Conservation (phyloP, 177 flowering plant species). For the Vitis hybrid region DNA sequence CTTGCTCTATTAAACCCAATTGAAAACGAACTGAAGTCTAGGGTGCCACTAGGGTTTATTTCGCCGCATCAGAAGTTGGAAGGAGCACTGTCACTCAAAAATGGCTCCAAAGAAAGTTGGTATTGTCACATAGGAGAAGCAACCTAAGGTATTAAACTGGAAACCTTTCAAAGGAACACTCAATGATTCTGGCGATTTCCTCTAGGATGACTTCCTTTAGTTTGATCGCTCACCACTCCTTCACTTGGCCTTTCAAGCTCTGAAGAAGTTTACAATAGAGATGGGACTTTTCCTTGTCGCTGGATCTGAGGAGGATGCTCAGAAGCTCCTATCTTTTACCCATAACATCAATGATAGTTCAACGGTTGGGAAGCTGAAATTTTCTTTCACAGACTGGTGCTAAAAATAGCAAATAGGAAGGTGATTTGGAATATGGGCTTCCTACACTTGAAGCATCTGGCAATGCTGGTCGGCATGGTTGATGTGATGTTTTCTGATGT, state of each 20-base stretch:
- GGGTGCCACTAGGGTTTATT: too few species aligned
- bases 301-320: conserved; percentile 88
- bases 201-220: conserved; percentile 62
- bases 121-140: conserved; percentile 89
- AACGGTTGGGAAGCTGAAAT: conserved; percentile 46
- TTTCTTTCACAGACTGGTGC: too few species aligned
- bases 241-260: conserved; percentile 87
- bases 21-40: too few species aligned
- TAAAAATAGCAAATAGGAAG: too few species aligned
- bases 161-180: conserved; percentile 74
- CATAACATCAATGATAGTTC: conserved; percentile 48
- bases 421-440: too few species aligned
- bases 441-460: too few species aligned
- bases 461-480: too few species aligned
- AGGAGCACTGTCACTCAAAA: too few species aligned
- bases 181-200: conserved; percentile 46
- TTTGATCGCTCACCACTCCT: conserved; percentile 82
- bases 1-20: too few species aligned
- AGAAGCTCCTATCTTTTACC: conserved; percentile 48
- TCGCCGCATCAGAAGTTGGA: too few species aligned
- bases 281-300: conserved; percentile 76
- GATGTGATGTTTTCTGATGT: too few species aligned
- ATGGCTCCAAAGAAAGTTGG: conserved; percentile 49
- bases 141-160: conserved; percentile 77
- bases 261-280: conserved; percentile 60